Conservation (phyloP, 2,329 filamentous ascomycete genomes). For the Penicillium sp. region DNA sequence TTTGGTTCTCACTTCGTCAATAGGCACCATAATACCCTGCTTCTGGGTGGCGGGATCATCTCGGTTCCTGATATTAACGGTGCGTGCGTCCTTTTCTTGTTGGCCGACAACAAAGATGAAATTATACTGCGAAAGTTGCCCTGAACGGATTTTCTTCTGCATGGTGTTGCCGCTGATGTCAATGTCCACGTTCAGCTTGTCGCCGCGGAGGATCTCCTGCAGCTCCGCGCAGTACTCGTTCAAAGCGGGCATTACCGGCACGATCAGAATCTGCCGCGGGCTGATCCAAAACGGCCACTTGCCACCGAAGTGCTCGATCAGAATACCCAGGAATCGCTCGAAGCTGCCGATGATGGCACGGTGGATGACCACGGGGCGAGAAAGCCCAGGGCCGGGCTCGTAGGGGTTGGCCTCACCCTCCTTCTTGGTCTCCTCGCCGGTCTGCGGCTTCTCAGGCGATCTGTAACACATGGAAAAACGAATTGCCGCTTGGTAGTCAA, state of each 20-base stretch:
- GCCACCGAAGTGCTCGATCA: conserved; percentile 52
- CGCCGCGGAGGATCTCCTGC: conserved; percentile 43
- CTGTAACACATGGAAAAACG: conserved; percentile 88
- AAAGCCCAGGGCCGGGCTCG: conserved; percentile 42
- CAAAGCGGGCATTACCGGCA: conserved; percentile 50
- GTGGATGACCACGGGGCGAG: conserved; percentile 53
- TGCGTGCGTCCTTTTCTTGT: conserved; percentile 57
- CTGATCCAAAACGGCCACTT: conserved; percentile 56
- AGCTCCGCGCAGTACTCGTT: conserved; percentile 51
- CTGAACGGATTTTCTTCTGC: conserved; percentile 53
- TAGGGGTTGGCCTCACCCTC: conserved; percentile 41
- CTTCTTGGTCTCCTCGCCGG: conserved; percentile 44
- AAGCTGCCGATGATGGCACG: conserved; percentile 52
- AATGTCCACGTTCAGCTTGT: conserved; percentile 49
- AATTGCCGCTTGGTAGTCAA: conserved; percentile 80
- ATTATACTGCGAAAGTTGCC: conserved; percentile 50
- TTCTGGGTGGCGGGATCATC: conserved; percentile 62
- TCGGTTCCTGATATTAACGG: conserved; percentile 63
- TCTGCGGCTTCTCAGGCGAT: conserved; percentile 59
- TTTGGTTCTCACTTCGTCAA: conserved; percentile 58
- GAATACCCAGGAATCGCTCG: conserved; percentile 52
- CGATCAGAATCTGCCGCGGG: conserved; percentile 50
- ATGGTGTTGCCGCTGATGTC: conserved; percentile 51
- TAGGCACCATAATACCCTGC: conserved; percentile 59
- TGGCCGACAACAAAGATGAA: conserved; percentile 61